phyloP scores from a whole-genome alignment of 805 yeast genomes.

The Zygosaccharomyces bisporus region DNA sequence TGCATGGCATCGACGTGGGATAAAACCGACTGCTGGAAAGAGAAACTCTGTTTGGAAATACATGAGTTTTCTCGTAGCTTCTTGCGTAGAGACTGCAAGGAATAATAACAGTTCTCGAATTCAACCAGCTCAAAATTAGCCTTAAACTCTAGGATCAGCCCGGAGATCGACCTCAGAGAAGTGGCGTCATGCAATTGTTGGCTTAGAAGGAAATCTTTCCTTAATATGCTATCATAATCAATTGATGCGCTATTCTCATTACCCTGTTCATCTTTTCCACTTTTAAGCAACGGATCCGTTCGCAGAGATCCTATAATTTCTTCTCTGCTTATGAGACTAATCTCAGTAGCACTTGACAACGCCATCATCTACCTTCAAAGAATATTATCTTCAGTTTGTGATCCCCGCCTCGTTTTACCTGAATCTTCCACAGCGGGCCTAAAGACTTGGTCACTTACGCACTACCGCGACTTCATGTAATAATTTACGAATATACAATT shows the following conservation, averaged over 20 bases:
- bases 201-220: slow-evolving; percentile 21
- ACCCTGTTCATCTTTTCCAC: not conserved
- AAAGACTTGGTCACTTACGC: too few relatives aligned
- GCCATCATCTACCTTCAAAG: not conserved
- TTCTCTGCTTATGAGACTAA: not conserved
- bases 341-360: not conserved
- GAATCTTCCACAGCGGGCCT: too few relatives aligned
- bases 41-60: slow-evolving; percentile 23
- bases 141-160: slow-evolving; percentile 28
- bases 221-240: slow-evolving; percentile 12
- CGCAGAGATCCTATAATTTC: slow-evolving; percentile 5
- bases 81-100: slow-evolving; percentile 27
- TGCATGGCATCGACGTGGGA: slow-evolving; percentile 30
- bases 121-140: slow-evolving; percentile 29
- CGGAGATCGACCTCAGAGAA: slow-evolving; percentile 21
- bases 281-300: slow-evolving; percentile 9
- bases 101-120: slow-evolving; percentile 35
- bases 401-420: too few relatives aligned
- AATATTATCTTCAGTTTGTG: not conserved
- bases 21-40: slow-evolving; percentile 29
- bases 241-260: not conserved
- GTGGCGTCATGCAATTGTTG: slow-evolving; percentile 22
- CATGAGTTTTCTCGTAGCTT: slow-evolving; percentile 21
- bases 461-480: too few relatives aligned
- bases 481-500: not conserved